phyloP scores from a whole-genome alignment of 805 yeast genomes.

The Pichia ethanolica region DNA sequence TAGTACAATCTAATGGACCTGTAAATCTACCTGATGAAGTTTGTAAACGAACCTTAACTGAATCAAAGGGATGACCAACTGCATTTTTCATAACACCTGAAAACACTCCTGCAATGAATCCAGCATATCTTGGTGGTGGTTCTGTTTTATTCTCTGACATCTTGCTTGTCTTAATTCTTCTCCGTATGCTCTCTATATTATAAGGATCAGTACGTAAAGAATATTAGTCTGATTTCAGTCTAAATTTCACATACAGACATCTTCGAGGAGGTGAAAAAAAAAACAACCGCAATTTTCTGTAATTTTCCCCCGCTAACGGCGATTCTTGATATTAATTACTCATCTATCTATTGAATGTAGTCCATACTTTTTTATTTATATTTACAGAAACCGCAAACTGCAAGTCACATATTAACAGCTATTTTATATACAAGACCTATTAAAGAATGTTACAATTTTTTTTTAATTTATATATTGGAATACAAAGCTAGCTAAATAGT shows the following conservation, averaged over 20 bases:
- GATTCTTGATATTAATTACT: not conserved
- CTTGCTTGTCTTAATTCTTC: not conserved
- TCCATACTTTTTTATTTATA: too few species aligned
- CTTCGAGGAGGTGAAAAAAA: not conserved
- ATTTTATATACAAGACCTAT: too few species aligned
- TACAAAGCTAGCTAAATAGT: too few species aligned
- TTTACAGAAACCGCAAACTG: too few species aligned
- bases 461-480: too few species aligned
- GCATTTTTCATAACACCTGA: constrained; percentile 82
- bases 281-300: not conserved
- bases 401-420: too few species aligned
- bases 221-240: too few species aligned
- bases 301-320: not conserved
- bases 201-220: not conserved
- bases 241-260: not conserved
- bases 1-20: constrained; percentile 77
- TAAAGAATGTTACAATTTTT: too few species aligned
- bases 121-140: constrained; percentile 50
- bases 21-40: constrained; percentile 57
- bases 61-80: constrained; percentile 92
- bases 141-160: constrained; percentile 13
- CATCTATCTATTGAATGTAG: too few species aligned
- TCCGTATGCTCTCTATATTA: not conserved
- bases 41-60: constrained; percentile 80
- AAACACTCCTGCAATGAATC: constrained; percentile 83